A percentile compares a stretch with the other conserved stretches of the same genome.
phyloP scores from a whole-genome alignment of 257 asterid species.

The Solanum chmielewskii region DNA sequence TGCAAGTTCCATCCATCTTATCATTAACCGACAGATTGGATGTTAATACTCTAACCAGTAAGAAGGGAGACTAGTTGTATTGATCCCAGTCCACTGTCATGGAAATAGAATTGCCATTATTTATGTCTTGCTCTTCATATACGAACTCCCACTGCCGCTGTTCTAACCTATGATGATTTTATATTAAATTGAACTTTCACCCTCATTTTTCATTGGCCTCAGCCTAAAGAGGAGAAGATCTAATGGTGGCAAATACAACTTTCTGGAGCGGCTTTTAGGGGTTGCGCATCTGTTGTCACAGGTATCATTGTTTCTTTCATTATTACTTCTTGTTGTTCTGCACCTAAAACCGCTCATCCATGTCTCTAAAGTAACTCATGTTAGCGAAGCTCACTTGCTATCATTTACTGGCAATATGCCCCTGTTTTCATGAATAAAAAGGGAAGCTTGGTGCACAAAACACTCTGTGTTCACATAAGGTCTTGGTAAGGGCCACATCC shows the following conservation, averaged over 20 bases:
- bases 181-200: not conserved
- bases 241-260: slow-evolving; percentile 44
- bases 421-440: not conserved
- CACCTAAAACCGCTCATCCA: not conserved
- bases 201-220: not conserved
- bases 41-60: not conserved
- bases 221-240: slow-evolving; percentile 74
- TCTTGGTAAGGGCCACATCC: not conserved
- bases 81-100: not conserved
- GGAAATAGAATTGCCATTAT: not conserved
- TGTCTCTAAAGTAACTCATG: not conserved
- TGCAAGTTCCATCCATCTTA: not conserved
- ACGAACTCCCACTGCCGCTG: not conserved
- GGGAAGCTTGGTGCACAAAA: not conserved
- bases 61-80: not conserved
- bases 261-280: slow-evolving; percentile 81
- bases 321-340: not conserved
- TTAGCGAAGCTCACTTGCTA: not conserved
- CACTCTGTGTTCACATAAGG: not conserved
- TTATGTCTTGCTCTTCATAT: not conserved
- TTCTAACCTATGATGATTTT: not conserved
- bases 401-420: not conserved
- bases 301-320: slow-evolving; percentile 18
- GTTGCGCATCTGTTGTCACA: slow-evolving; percentile 54
- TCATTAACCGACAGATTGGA: not conserved